These are phyloP conservation scores for Chaetomium globosum DNA, from an alignment of 2,329 filamentous ascomycete genomes.

Conservation along the genomic window DNA sequence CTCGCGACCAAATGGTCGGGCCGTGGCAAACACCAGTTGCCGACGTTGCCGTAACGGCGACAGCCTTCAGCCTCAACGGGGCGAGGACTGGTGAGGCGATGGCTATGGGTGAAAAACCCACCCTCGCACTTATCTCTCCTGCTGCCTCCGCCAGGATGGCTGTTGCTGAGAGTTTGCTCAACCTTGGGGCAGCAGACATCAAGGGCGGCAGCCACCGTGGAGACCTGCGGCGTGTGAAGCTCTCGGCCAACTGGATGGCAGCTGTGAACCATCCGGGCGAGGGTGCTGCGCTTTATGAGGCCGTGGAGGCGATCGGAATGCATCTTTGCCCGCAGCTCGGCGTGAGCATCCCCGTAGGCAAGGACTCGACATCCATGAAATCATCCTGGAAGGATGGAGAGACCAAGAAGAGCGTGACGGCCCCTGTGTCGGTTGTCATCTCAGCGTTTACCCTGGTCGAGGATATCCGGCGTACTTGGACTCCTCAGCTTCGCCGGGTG, in stretches of 20 bases:
- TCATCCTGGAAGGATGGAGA: conserved; percentile 86
- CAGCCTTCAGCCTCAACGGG: conserved; percentile 67
- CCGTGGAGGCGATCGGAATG: conserved; percentile 89
- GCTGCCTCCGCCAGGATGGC: conserved; percentile 94
- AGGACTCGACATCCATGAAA: conserved; percentile 99
- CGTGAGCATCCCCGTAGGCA: conserved; percentile 92
- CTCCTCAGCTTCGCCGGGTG: conserved; percentile 77
- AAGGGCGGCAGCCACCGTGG: conserved; percentile 55
- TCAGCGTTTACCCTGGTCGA: conserved; percentile 86
- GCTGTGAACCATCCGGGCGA: conserved; percentile 93
- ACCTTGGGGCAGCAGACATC: conserved; percentile 76
- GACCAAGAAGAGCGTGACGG: conserved; percentile 83
- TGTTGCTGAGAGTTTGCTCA: conserved; percentile 90
- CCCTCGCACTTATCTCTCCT: conserved; percentile 83
- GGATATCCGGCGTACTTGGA: conserved; percentile 87
- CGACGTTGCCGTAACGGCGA: conserved; percentile 89
- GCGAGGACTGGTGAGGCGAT: conserved; percentile 87
- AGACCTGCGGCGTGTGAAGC: conserved; percentile 75
- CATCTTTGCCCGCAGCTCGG: conserved; percentile 88
- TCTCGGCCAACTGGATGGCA: conserved; percentile 99
- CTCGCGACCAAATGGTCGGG: conserved; percentile 92
- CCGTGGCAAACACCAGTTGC: conserved; percentile 94
- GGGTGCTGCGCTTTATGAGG: conserved; percentile 88
- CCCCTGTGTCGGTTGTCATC: conserved; percentile 87
- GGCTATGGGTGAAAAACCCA: conserved; percentile 93